Base-by-base conservation (phyloP, 495 filamentous ascomycete genomes). In the Xylaria intraflava region DNA sequence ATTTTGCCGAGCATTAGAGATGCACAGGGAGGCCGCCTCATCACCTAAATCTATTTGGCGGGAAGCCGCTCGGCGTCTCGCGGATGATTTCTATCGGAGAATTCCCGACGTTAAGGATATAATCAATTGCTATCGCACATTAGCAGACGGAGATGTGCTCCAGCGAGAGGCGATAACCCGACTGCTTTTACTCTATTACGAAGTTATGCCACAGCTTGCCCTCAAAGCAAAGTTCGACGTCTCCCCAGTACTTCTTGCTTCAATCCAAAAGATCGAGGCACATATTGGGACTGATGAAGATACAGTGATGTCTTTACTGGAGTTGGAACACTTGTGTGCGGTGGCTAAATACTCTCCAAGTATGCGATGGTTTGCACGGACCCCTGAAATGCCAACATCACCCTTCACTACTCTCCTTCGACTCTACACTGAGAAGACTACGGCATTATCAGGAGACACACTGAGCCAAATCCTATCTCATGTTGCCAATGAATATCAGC, bases 171-270 rank as follows among this genome's bases (percentile, higher is more conserved):
- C 85, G 16, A 78, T 85, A 22, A 84, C 83, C 11, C 83, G 84
- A 52, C 68, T 97, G 29, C 69, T 97, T 29, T 75, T 80, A 23
- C 76, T 85, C 27, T 97, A 88, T 66, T 96, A 91, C 62, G 80
- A 90, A 59, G 78, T 89, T 2, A 72, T 90, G 22, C 90, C 93
- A 2, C 83, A 89, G 60, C 69, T 89, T 17, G 90, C 90, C 0
- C 70, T 94, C 26, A 83, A 84, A 51, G 87, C 91, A 46, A 90
- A 82, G 46, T 89, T 96, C 57, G 94, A 96, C 66, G 85, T 92
- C 14, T 89, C 89, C 0, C 67, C 84, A 5, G 71, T 86, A 14
- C 69, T 96, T n/a, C 78, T 86, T 14, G 77, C 82, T 46, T 77
- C 82, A 6, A 68, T 95, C 39, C 71, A 60, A 27, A 61, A 42